These are phyloP conservation scores for Aspergillus sp. DNA, from an alignment of 2,329 filamentous ascomycete species.

Conservation along the genomic window DNA sequence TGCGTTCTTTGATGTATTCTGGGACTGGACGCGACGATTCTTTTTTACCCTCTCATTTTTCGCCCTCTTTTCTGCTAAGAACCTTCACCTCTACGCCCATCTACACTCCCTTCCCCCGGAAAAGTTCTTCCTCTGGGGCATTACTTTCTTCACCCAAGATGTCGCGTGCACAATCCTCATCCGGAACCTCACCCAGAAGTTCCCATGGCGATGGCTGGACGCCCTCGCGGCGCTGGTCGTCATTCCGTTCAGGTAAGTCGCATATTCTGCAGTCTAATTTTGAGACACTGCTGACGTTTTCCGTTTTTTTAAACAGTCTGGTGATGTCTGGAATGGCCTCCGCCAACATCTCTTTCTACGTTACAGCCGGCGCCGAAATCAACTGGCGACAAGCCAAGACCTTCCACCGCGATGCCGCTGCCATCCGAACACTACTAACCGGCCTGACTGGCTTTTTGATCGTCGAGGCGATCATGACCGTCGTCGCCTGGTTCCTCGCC, in stretches of 20 bases:
- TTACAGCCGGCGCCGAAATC: slow-evolving; percentile 36
- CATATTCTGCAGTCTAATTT: neutral
- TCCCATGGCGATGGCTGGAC: slow-evolving; percentile 22
- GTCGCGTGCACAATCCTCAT: slow-evolving; percentile 25
- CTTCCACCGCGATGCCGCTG: slow-evolving; percentile 34
- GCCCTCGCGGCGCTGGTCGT: slow-evolving; percentile 21
- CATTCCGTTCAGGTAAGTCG: slow-evolving; percentile 30
- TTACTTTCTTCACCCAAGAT: slow-evolving; percentile 34
- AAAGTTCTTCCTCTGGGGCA: slow-evolving; percentile 26
- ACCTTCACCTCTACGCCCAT: slow-evolving; percentile 29
- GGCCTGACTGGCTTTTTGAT: slow-evolving; percentile 35
- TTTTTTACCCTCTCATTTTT: slow-evolving; percentile 30
- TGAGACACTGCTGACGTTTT: neutral
- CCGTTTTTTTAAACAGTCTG: slow-evolving; percentile 19
- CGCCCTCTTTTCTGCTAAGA: slow-evolving; percentile 27
- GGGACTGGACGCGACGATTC: slow-evolving; percentile 30
- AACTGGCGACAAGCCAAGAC: slow-evolving; percentile 36
- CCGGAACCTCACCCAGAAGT: slow-evolving; percentile 23
- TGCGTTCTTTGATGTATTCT: slow-evolving; percentile 23
- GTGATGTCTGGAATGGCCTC: slow-evolving; percentile 33
- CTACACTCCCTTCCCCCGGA: slow-evolving; percentile 23
- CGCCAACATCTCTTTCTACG: slow-evolving; percentile 34
- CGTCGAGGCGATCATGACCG: slow-evolving; percentile 28
- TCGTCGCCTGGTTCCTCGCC: slow-evolving; percentile 25
- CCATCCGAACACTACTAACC: slow-evolving; percentile 32